A percentile compares a stretch with the other conserved stretches of the same genome.
Evolutionary conservation across 23 red algal genomes (phyloP).

Genomic region (Gracilaria caudata): DNA sequence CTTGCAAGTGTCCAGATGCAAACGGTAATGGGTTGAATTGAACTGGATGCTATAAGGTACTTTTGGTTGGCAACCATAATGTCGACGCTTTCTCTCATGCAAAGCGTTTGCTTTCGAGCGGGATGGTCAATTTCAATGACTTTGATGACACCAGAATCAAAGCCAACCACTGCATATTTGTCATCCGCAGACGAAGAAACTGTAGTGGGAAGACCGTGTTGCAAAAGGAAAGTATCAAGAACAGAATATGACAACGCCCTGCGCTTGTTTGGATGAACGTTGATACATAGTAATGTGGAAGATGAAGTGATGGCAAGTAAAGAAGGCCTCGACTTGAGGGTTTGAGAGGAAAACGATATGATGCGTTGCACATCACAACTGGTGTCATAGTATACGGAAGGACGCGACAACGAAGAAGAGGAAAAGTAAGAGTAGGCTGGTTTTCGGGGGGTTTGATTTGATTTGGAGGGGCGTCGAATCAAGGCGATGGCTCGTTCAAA

Average conservation of each 20-base stretch:
- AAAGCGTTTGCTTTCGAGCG: background rate
- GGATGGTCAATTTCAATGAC: constrained; percentile 23
- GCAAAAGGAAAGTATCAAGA: constrained; percentile 10
- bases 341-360: background rate
- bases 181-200: background rate
- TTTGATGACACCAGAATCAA: constrained; percentile 22
- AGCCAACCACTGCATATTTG: constrained; percentile 32
- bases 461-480: background rate
- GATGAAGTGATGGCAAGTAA: constrained; percentile 16
- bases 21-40: constrained; percentile 11
- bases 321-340: background rate
- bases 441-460: background rate
- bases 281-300: constrained; percentile 8
- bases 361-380: background rate
- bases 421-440: background rate
- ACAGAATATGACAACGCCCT: background rate
- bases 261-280: constrained; percentile 1
- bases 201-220: background rate
- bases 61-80: constrained; percentile 14
- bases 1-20: constrained; percentile 4
- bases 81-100: constrained; percentile 27
- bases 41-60: constrained; percentile 10
- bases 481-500: constrained; percentile 17
- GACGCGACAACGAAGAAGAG: background rate
- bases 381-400: background rate